Evolutionary conservation across 1,284 basidiomycete species (phyloP).

Genomic region (Cutaneotrichosporon spelunceum): DNA sequence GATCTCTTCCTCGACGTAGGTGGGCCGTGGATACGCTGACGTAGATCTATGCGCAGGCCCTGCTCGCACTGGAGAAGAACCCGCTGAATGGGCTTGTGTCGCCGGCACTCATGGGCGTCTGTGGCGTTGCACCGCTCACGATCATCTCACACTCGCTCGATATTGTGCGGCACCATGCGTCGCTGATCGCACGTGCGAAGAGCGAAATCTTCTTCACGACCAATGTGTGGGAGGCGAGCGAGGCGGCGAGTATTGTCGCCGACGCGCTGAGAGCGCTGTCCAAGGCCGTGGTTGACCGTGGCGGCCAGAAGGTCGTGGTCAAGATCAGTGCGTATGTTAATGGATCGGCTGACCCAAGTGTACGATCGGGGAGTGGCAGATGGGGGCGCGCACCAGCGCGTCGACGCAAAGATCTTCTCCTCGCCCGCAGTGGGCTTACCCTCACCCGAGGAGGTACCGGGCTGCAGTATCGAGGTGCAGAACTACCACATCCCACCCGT

Average conservation of each 20-base stretch:
- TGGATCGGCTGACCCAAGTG: slow-evolving; percentile 11
- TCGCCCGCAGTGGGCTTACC: slow-evolving; percentile 17
- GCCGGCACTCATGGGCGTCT: slow-evolving; percentile 29
- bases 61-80: slow-evolving; percentile 30
- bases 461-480: slow-evolving; percentile 27
- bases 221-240: slow-evolving; percentile 40
- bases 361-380: slow-evolving; percentile 34
- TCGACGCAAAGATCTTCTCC: slow-evolving; percentile 14
- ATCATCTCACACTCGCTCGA: slow-evolving; percentile 39
- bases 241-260: slow-evolving; percentile 28
- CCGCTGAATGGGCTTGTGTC: slow-evolving; percentile 34
- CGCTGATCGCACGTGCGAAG: slow-evolving; percentile 34
- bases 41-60: slow-evolving; percentile 33
- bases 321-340: slow-evolving; percentile 33
- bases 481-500: slow-evolving; percentile 43
- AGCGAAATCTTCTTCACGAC: slow-evolving; percentile 40
- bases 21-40: background rate
- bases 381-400: slow-evolving; percentile 25
- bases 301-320: slow-evolving; percentile 33
- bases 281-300: slow-evolving; percentile 27
- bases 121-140: slow-evolving; percentile 32
- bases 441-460: slow-evolving; percentile 20
- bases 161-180: slow-evolving; percentile 38
- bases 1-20: slow-evolving; percentile 26
- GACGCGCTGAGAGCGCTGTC: slow-evolving; percentile 37